Evolutionary conservation across 2,329 filamentous ascomycete species (phyloP), one percentile per base, ranked within the genome.

Genomic region (Fusarium multiceps): DNA sequence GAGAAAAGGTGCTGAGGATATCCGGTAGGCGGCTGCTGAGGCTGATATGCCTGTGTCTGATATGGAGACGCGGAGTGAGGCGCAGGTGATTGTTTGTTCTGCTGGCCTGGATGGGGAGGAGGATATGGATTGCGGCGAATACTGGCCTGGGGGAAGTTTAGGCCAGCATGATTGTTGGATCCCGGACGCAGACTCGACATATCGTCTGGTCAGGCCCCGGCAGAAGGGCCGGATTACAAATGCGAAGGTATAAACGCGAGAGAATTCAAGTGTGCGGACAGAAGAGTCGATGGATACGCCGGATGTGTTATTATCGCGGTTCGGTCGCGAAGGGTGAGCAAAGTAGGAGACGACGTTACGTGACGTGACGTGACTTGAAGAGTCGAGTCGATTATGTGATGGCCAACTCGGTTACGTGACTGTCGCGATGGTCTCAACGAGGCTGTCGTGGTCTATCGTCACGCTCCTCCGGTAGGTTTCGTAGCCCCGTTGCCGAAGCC

Each of bases 31-130:
- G 82, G 80, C 72, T 86, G 85, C 74, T 88, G 86, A 51, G 86
- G 80, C 57, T 83, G 77, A 76, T 88, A 88, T 63, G 83, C 80
- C 69, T 86, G 84, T 55, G 82, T 75, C 76, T 87, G 86, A 74
- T 88, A 89, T 4, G 86, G 84, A 63, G 86, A 84, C 63, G 85
- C 83, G 73, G 86, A 82, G 68, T 87, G 86, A 68, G 86, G 82
- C 23, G 84, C 84, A 41, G 86, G 84, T 28, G 86, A 86, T 66
- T 86, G 84, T 76, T 88, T 88, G 75, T 84, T 87, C 69, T 82
- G 81, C 72, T 84, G 83, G 69, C 82, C 83, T 63, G 83, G 80
- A 73, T 86, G 85, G 37, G 82, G 80, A 58, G 83, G 80, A 74
- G 81, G 81, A 70, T 82, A 86, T 68, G 75, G 78, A 59, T 77